Base-by-base conservation (phyloP, 2,329 filamentous ascomycete species). In the Scopulariopsis brevicaulis region DNA sequence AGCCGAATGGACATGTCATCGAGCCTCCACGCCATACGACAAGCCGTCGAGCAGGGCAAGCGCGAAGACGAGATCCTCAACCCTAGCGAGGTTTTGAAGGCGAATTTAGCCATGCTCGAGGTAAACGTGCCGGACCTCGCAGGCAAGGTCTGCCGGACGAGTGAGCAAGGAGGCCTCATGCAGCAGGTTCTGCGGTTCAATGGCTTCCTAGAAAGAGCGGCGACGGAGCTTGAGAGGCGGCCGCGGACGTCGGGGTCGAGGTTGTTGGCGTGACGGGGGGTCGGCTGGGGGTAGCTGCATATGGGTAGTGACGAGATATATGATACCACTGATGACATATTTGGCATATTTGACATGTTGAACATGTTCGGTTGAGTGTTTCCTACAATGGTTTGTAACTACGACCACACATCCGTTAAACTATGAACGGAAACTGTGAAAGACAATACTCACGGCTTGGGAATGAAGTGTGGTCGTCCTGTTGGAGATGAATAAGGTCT, bases 151-250 rank as follows among this genome's bases (percentile, higher is more conserved):
- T 80, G 78, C 63, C 76, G 72, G 46, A 69, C 69, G 22, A 74
- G 77, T 56, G 71, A 73, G 10, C 72, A 73, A 1, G 81, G 81
- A 24, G 81, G 81, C 2, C 69, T 78, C 4, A 70, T 86, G 61
- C 75, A 73, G 59, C 78, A 82, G 65, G 76, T 86, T 58, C 77
- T 71, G 60, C 77, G 82, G 54, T 86, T 86, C 64, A 87, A 86
- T 62, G 76, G 75, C 35, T 83, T 86, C 62, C 70, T 87, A 54
- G 84, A 86, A 66, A 75, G 84, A 24, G 76, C 81, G 6, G 83
- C 82, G 2, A 68, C 73, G 34, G 80, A 77, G 35, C 70, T 87
- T 51, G 83, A 85, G 67, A 65, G 70, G 14, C 48, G 46, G 20
- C 20, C n/a, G n/a, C 24, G 46, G 46, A 50, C 46, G 20, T 50